These are phyloP conservation scores for Mycosphaerelloides madeirae DNA, from an alignment of 2,329 filamentous ascomycete species.

Conservation along the genomic window DNA sequence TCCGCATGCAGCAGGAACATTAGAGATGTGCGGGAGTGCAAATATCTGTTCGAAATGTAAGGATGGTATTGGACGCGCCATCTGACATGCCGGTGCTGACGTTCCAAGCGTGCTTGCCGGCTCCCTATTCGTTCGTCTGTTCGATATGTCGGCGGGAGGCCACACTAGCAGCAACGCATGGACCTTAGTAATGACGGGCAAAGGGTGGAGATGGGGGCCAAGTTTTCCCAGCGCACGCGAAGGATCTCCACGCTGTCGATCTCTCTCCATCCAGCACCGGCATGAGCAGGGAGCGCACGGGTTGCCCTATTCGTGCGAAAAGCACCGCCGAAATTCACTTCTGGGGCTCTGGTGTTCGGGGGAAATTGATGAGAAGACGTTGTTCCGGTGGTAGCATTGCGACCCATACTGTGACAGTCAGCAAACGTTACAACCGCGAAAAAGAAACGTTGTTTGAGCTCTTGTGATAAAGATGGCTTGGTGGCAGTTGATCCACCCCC, in stretches of 20 bases:
- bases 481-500: too few species aligned
- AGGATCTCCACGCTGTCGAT: slow-evolving; percentile 15
- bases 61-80: slow-evolving; percentile 6
- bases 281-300: slow-evolving; percentile 1
- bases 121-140: slow-evolving; percentile 1
- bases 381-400: too few species aligned
- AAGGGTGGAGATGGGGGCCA: slow-evolving; percentile 7
- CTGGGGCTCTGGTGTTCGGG: background rate
- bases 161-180: background rate
- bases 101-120: slow-evolving; percentile 1
- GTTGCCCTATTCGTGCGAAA: background rate
- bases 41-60: too few species aligned
- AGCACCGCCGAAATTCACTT: background rate
- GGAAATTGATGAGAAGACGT: too few species aligned
- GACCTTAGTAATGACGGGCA: slow-evolving; percentile 6
- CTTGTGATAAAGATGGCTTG: too few species aligned
- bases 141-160: slow-evolving; percentile 4
- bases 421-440: too few species aligned
- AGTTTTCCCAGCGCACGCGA: slow-evolving; percentile 1
- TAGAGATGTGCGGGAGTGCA: too few species aligned
- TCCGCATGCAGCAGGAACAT: slow-evolving; percentile 4
- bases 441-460: too few species aligned
- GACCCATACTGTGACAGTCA: too few species aligned
- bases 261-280: slow-evolving; percentile 1
- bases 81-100: slow-evolving; percentile 5